Evolutionary conservation across 805 yeast genomes (phyloP), one percentile per base, ranked within the genome.

Genomic region (Myxozyma vanderwaltii): DNA sequence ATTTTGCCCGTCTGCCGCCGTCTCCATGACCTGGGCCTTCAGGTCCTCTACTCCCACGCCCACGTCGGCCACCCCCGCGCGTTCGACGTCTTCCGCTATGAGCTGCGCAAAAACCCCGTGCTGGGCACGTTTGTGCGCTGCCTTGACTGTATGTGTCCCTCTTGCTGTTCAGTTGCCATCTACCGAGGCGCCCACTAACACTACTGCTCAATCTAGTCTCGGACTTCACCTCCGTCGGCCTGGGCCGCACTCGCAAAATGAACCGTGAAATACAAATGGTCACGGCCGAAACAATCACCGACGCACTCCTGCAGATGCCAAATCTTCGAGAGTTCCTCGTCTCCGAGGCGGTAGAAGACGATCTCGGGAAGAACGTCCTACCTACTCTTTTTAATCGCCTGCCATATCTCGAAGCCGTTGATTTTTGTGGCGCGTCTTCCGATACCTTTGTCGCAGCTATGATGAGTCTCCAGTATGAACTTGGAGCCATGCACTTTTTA

Each of bases 231-330:
- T 86, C 92, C 0, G 85, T 91, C 50, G 97, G 97, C 0, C 78
- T 91, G 49, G 97, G 97, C 1, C 78, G 97, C 64, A 88, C 97
- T 0, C 89, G 88, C 10, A 81, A 86, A 66, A 91, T 91, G 96
- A 91, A 88, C 74, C 86, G 83, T 72, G 95, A 88, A 73, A 91
- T 91, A 67, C 95, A 91, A 73, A 88, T 89, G 88, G 89, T 91
- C 41, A 91, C 96, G 0, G 78, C 86, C 41, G 75, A 76, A 27
- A 91, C 96, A 1, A 83, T 91, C 24, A 72, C 81, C 47, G 77
- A 82, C 23, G 88, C 89, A 58, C 76, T 91, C 29, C 69, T 73
- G 51, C 72, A 82, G 58, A 85, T 75, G 44, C 87, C 89, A 0
- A 85, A 86, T 64, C 74, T 91, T 51, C 74, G 82, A 10, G 96